A percentile compares a stretch with the other conserved stretches of the same genome.
These are phyloP conservation scores for Chlorophyllum brunneum DNA, from an alignment of 768 basidiomycete species.

Conservation along the genomic window DNA sequence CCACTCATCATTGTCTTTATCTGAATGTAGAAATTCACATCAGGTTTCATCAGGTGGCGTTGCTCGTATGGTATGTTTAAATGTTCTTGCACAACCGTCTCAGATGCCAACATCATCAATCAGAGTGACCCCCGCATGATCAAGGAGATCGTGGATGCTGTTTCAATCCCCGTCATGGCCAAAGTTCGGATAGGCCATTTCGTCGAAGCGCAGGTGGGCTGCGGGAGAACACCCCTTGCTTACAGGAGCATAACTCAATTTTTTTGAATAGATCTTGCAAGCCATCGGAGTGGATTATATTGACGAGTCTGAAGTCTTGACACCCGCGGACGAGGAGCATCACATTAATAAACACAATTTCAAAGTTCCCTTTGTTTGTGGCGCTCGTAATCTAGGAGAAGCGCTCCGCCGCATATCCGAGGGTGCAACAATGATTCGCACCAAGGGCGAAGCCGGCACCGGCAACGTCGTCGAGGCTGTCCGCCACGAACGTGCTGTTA, in stretches of 20 bases:
- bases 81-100: neutral
- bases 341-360: conserved; percentile 96
- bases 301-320: conserved; percentile 92
- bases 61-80: conserved; percentile 79
- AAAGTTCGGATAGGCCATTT: conserved; percentile 97
- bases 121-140: conserved; percentile 96
- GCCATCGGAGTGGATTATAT: conserved; percentile 95
- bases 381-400: conserved; percentile 92
- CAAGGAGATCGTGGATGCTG: conserved; percentile 91
- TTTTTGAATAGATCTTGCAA: conserved; percentile 72
- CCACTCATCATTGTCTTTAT: neutral
- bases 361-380: conserved; percentile 96
- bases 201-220: conserved; percentile 85
- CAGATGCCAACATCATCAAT: conserved; percentile 17
- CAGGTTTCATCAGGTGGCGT: conserved; percentile 59
- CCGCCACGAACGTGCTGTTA: conserved; percentile 82
- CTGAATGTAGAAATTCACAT: conserved; percentile 5
- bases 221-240: neutral
- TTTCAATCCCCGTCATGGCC: conserved; percentile 97
- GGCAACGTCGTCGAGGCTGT: conserved; percentile 94
- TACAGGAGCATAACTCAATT: conserved; percentile 4
- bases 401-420: conserved; percentile 95
- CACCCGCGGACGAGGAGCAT: conserved; percentile 92
- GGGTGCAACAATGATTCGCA: conserved; percentile 97
- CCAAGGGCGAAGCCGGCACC: conserved; percentile 90